phyloP scores from a whole-genome alignment of 352 stramenopile species.

The Phytophthora vignae region DNA sequence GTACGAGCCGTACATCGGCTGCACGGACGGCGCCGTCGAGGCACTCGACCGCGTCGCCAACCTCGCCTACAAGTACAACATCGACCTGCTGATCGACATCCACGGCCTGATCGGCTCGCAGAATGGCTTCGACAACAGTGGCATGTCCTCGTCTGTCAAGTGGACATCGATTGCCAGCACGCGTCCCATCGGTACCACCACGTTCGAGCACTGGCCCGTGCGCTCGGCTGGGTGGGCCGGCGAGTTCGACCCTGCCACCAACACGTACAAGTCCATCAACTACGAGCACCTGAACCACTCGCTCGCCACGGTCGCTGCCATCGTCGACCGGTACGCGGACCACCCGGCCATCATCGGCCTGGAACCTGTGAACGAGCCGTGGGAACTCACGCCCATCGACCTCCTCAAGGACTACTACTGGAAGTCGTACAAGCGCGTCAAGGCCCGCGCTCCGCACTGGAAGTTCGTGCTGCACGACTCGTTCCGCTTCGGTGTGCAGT shows the following conservation, averaged over 20 bases:
- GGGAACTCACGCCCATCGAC: conserved; percentile 94
- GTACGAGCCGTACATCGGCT: conserved; percentile 94
- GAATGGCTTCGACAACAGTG: conserved; percentile 97
- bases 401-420: conserved; percentile 96
- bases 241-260: conserved; percentile 82
- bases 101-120: conserved; percentile 93
- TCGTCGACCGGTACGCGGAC: conserved; percentile 90
- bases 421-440: conserved; percentile 96
- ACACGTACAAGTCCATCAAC: conserved; percentile 93
- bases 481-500: conserved; percentile 90
- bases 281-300: conserved; percentile 92
- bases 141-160: conserved; percentile 86
- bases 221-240: conserved; percentile 92
- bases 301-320: conserved; percentile 84
- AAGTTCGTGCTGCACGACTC: conserved; percentile 97
- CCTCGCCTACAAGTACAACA: conserved; percentile 85
- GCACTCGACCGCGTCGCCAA: conserved; percentile 92
- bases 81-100: conserved; percentile 94
- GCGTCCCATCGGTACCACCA: conserved; percentile 81
- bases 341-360: conserved; percentile 92
- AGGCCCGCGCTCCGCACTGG: conserved; percentile 92
- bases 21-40: conserved; percentile 92
- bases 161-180: conserved; percentile 88
- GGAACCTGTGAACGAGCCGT: conserved; percentile 96
- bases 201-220: conserved; percentile 94